A percentile compares a stretch with the other conserved stretches of the same genome.
These are phyloP conservation scores for Debaryomyces castellii DNA, from an alignment of 805 yeast species.

Conservation along the genomic window DNA sequence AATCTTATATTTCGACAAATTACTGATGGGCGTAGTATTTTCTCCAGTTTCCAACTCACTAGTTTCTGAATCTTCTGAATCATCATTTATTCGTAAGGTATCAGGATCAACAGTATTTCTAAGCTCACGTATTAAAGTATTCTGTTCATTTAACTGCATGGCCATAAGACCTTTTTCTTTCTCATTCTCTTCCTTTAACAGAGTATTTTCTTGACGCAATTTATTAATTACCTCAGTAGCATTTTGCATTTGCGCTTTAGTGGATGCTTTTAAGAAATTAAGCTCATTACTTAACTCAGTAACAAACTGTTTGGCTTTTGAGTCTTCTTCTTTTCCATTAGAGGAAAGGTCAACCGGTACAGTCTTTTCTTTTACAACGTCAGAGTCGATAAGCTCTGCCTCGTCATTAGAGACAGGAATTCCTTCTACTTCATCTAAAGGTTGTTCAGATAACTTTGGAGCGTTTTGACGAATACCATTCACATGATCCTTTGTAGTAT, in stretches of 20 bases:
- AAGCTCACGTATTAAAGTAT: slow-evolving; percentile 30
- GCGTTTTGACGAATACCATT: not conserved
- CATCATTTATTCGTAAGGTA: slow-evolving; percentile 20
- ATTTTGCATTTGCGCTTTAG: slow-evolving; percentile 49
- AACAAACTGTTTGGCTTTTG: slow-evolving; percentile 30
- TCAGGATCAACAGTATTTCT: slow-evolving; percentile 25
- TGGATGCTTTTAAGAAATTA: slow-evolving; percentile 25
- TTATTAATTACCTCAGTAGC: slow-evolving; percentile 55
- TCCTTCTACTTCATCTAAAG: not conserved
- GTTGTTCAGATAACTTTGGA: not conserved
- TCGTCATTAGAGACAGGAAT: not conserved
- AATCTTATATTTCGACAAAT: slow-evolving; percentile 39
- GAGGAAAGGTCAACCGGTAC: slow-evolving; percentile 1
- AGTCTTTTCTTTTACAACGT: not conserved
- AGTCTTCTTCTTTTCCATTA: slow-evolving; percentile 15
- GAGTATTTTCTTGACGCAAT: slow-evolving; percentile 40
- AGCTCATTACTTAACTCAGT: slow-evolving; percentile 33
- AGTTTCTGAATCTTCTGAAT: not conserved
- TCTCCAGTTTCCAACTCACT: slow-evolving; percentile 7
- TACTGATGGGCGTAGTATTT: slow-evolving; percentile 20
- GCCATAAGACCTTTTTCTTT: slow-evolving; percentile 12
- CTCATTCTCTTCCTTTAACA: slow-evolving; percentile 12
- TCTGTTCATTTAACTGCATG: slow-evolving; percentile 28
- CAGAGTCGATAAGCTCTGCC: not conserved
- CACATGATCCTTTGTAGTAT: slow-evolving; percentile 1